Evolutionary conservation across 441 rosid genomes (phyloP).

Genomic region (Corymbia citriodora): DNA sequence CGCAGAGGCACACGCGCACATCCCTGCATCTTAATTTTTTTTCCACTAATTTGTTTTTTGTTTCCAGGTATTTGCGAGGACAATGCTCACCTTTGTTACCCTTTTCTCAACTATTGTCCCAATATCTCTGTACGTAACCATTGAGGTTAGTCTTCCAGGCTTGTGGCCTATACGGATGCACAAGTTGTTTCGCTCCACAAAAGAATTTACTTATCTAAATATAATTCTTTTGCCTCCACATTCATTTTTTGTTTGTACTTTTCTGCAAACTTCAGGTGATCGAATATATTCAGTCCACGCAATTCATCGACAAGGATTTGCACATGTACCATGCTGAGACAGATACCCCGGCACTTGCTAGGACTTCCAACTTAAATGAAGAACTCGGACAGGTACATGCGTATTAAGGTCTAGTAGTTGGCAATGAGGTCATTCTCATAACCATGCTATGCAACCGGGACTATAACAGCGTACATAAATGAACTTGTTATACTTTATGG

Average conservation of each 20-base stretch:
- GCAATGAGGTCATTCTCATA: neutral
- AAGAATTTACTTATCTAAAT: neutral
- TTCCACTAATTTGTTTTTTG: conserved; percentile 7
- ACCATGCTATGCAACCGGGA: neutral
- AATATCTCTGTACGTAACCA: conserved; percentile 91
- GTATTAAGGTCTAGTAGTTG: neutral
- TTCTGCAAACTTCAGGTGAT: conserved; percentile 58
- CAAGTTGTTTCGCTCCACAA: conserved; percentile 1
- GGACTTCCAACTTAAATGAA: conserved; percentile 98
- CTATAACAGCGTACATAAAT: neutral
- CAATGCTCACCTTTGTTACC: conserved; percentile 87
- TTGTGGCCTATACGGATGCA: conserved; percentile 2
- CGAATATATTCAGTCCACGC: conserved; percentile 93
- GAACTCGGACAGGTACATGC: conserved; percentile 96
- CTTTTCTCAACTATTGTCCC: conserved; percentile 95
- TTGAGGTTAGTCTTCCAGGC: conserved; percentile 56
- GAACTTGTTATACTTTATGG: neutral
- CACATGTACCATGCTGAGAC: conserved; percentile 92
- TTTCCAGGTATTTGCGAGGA: conserved; percentile 69
- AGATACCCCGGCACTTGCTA: conserved; percentile 86
- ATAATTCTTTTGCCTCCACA: neutral
- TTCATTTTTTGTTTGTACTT: conserved; percentile 1
- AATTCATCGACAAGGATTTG: conserved; percentile 89
- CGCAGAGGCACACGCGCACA: too few species aligned
- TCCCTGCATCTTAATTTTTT: neutral